Evolutionary conservation across 225 moss, liverwort and hornwort genomes (phyloP).

Genomic region (Physcomitrellopsis africana): DNA sequence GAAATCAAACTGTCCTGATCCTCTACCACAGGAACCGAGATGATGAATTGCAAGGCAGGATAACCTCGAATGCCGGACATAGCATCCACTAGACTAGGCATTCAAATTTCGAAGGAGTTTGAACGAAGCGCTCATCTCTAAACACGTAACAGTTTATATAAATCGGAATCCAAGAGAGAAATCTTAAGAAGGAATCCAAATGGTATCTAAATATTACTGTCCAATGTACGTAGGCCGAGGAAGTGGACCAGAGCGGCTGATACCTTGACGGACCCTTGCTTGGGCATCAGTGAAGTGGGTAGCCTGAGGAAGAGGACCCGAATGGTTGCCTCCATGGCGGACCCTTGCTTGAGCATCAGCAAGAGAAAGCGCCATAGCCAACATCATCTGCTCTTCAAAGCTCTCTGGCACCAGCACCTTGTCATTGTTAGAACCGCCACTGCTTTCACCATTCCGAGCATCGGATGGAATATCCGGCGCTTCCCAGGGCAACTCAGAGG

Average conservation of each 20-base stretch:
- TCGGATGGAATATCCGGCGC: slow-evolving; percentile 26
- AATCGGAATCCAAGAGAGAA: neutral
- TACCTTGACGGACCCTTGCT: too few species aligned
- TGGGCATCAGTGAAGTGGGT: neutral
- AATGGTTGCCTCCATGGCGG: slow-evolving; percentile 28
- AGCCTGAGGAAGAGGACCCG: slow-evolving; percentile 40
- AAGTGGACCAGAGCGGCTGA: neutral
- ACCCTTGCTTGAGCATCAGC: slow-evolving; percentile 54
- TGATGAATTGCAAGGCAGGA: neutral
- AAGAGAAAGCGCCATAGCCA: slow-evolving; percentile 64
- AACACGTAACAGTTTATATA: neutral
- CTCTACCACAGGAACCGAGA: neutral
- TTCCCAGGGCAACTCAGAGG: slow-evolving; percentile 38
- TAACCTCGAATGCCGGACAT: slow-evolving; percentile 14
- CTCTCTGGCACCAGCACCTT: slow-evolving; percentile 44
- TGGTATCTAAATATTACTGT: neutral
- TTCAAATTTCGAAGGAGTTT: neutral
- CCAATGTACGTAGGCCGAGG: neutral
- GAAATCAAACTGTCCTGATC: slow-evolving; percentile 11
- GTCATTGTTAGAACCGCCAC: slow-evolving; percentile 21
- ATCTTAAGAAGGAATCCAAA: neutral
- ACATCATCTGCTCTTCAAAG: slow-evolving; percentile 65
- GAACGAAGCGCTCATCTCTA: neutral
- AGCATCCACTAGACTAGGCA: neutral
- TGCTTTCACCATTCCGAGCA: slow-evolving; percentile 37